Conservation (phyloP, 2,329 filamentous ascomycete species). For the Colletotrichum lupini region DNA sequence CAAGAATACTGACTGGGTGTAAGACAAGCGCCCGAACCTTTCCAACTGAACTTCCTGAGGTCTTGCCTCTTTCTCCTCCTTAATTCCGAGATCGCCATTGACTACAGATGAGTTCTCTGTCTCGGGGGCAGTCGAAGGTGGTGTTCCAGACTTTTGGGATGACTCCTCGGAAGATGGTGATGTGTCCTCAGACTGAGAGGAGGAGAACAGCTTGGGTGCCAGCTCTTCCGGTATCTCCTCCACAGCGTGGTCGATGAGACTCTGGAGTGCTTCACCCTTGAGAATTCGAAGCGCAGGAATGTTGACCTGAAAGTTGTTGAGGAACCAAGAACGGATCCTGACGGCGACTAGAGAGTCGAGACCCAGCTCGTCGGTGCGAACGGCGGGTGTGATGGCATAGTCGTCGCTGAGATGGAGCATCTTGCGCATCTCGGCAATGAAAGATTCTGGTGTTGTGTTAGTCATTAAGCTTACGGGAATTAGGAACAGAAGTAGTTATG, state of each 20-base stretch:
- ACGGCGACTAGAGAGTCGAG: conserved; percentile 42
- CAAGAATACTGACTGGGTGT: conserved; percentile 1
- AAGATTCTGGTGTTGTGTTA: neutral
- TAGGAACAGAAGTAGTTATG: neutral
- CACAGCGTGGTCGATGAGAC: neutral
- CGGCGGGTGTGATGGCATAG: conserved; percentile 12
- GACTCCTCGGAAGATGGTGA: neutral
- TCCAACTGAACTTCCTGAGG: neutral
- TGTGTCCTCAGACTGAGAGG: neutral
- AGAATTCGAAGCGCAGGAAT: conserved; percentile 58
- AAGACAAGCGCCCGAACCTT: neutral
- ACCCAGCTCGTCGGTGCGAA: conserved; percentile 37
- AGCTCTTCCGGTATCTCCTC: neutral
- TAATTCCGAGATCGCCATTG: neutral
- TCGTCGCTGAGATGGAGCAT: conserved; percentile 37
- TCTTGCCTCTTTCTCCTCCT: neutral
- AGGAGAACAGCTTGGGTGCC: neutral
- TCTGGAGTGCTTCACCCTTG: conserved; percentile 16
- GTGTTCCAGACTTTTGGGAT: neutral
- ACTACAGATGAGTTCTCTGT: neutral
- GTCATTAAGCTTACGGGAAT: neutral
- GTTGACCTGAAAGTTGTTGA: conserved; percentile 54
- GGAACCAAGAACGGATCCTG: conserved; percentile 58
- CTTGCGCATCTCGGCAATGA: conserved; percentile 17
- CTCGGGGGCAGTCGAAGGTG: neutral